Evolutionary conservation across 306 rosid genomes (phyloP), one percentile per base, ranked within the genome.

Genomic region (Boehmeria nivea): DNA sequence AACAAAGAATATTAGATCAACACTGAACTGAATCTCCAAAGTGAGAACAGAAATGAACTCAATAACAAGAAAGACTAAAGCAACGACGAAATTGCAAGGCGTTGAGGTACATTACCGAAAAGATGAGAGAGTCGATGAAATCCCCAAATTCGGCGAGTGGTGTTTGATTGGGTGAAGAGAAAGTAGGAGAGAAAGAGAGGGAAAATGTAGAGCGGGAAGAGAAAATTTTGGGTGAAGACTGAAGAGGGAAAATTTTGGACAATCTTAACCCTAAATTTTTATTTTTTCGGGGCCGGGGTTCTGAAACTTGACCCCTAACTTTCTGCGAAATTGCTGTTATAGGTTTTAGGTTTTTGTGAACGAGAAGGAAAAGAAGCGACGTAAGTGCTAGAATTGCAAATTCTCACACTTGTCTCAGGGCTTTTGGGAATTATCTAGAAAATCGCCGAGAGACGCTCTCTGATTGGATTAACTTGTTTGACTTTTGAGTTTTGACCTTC

Each of bases 301-400:
- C 18, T 51, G 55, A 52, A 67, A 59, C 38, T 57, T 20, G 44
- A 21, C 58, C 58, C 68, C 46, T 20, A 12, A 23, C 36, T 63
- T 63, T 55, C 43, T 24, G 22, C 51, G 60, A 57, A 70, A 63
- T 63, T 57, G 38, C 58, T 23, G 12, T 18, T 40, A 42, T 43
- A 37, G 12, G 40, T 39, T 58, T 53, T 20, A 19, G 20, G 24
- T 28, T 40, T 40, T 0, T 40, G 45, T 4, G 38, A 5, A 33
- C 5, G 45, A 14, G 45, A 14, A 40, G 5, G 6, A 1, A 31
- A 31, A 31, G 9, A 31, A 4, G 36, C 2, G 8, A 31, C 5
- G 9, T 2, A 31, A 4, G 5, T 31, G 36, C 36, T n/a, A n/a
- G n/a, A n/a, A 31, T 31, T 31, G 36, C 36, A 31, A 31, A 10